Base-by-base conservation (phyloP, 768 basidiomycete species). In the Neoboletus magnificus region DNA sequence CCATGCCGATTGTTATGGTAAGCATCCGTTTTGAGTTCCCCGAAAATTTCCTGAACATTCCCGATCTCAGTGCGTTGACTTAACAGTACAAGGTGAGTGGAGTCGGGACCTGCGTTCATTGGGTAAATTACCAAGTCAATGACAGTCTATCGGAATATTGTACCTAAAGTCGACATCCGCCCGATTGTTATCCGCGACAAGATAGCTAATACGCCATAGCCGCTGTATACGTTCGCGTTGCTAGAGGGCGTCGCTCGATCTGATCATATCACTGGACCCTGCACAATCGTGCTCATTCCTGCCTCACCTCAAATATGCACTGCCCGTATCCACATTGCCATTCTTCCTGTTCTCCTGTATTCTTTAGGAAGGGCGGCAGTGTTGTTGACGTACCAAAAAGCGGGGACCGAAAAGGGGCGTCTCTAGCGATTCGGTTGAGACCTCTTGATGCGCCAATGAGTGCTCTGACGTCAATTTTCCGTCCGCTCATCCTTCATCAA, bases 181-280 rank as follows among this genome's bases (percentile, higher is more conserved):
- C 47, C 25, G 39, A 48, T 55, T 36, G 43, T 39, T 39, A 35
- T 43, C 46, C 35, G 13, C 23, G 45, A 32, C 40, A 48, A 56
- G 52, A 58, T 58, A 55, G 25, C 37, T 15, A 47, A 56, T 36
- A 50, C 36, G 29, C 50, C 49, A 50, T 40, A 40, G 48, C 45
- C 52, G 33, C 43, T 27, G 27, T 18, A 29, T 55, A 39, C 30
- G 30, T 46, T 45, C 54, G 54, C 51, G 45, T 57, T 63, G 66
- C 48, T 18, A 56, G 22, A 65, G 57, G 54, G 66, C 18, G 39
- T 52, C 42, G 15, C 42, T 36, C 45, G 50, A 63, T 66, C 48
- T 32, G 54, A 62, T 56, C 49, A 32, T 44, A 63, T 57, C 61
- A 47, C 23, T 53, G 45, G 55, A 63, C 66, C 64, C 64, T 68